These are phyloP conservation scores for Venturia pyrina DNA, from an alignment of 2,329 filamentous ascomycete genomes.

Conservation along the genomic window DNA sequence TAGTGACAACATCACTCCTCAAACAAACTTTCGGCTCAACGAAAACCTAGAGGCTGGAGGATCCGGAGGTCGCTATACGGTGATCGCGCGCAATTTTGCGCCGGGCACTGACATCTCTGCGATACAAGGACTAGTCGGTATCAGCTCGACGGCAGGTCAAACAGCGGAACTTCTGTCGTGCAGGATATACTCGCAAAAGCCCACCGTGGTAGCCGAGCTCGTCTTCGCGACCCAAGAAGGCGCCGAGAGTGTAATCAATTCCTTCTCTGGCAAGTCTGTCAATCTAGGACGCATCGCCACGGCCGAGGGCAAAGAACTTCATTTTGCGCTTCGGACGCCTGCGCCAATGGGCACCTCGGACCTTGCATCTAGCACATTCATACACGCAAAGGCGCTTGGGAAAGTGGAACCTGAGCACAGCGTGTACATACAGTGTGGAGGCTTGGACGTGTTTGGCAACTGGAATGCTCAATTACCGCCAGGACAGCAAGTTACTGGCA, in stretches of 20 bases:
- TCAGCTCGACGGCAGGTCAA: conserved; percentile 3
- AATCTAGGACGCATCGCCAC: conserved; percentile 10
- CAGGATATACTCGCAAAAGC: conserved; percentile 8
- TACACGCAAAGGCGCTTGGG: conserved; percentile 1
- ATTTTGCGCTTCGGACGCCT: conserved; percentile 5
- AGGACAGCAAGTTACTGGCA: neutral
- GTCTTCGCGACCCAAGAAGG: conserved; percentile 10
- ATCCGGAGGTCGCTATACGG: conserved; percentile 7
- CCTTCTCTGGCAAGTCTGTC: conserved; percentile 8
- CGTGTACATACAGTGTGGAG: conserved; percentile 4
- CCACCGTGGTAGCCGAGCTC: conserved; percentile 9
- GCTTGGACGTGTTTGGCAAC: neutral
- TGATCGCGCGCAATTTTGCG: conserved; percentile 11
- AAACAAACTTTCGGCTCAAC: conserved; percentile 7
- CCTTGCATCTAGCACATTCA: neutral
- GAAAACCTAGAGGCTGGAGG: conserved; percentile 10
- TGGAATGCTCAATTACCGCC: neutral
- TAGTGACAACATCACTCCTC: neutral
- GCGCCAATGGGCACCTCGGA: conserved; percentile 9
- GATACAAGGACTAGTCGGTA: conserved; percentile 4
- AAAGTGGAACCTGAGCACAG: conserved; percentile 8
- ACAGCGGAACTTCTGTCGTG: conserved; percentile 1
- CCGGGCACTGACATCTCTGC: conserved; percentile 9
- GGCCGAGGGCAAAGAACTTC: conserved; percentile 8
- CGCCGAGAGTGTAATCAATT: conserved; percentile 8